Percentiles rank a stretch among this genome's conserved stretches.
phyloP scores from a whole-genome alignment of 2,329 filamentous ascomycete genomes.

The Cladosporium sp. region DNA sequence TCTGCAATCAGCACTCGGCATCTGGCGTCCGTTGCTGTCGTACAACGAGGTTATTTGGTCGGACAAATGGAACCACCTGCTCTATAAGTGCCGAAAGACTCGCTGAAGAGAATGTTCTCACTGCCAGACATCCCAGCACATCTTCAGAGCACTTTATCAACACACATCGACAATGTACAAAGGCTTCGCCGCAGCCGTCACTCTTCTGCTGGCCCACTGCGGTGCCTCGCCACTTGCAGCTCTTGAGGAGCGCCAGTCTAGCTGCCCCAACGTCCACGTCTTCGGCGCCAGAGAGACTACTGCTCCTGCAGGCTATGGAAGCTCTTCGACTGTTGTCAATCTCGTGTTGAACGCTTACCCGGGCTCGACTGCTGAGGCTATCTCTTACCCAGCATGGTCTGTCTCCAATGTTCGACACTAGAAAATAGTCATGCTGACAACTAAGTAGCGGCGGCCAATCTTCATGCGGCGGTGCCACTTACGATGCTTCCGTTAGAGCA shows the following conservation, averaged over 20 bases:
- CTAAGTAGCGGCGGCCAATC: constrained; percentile 57
- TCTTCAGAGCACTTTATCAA: not conserved
- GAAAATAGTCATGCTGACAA: not conserved
- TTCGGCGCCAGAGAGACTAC: constrained; percentile 49
- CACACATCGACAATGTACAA: not conserved
- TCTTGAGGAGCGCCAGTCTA: constrained; percentile 14
- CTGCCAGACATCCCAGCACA: not conserved
- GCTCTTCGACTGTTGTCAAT: constrained; percentile 43
- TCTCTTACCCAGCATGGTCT: constrained; percentile 50
- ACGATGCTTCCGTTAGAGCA: constrained; percentile 58
- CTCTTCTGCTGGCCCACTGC: constrained; percentile 11
- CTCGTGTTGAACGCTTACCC: constrained; percentile 42
- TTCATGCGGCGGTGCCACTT: constrained; percentile 59
- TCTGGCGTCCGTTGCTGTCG: not conserved
- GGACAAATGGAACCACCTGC: not conserved
- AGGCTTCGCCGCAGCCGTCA: constrained; percentile 1
- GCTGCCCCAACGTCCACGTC: constrained; percentile 46
- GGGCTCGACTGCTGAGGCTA: constrained; percentile 44
- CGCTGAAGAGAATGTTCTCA: not conserved
- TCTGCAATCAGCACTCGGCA: not conserved
- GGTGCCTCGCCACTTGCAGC: constrained; percentile 19
- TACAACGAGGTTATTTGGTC: not conserved
- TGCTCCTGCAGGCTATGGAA: constrained; percentile 43
- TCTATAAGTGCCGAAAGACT: not conserved
- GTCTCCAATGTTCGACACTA: not conserved